Evolutionary conservation across 192 early-diverging fungal genomes (phyloP).

Genomic region (Rhizophagus sp.): DNA sequence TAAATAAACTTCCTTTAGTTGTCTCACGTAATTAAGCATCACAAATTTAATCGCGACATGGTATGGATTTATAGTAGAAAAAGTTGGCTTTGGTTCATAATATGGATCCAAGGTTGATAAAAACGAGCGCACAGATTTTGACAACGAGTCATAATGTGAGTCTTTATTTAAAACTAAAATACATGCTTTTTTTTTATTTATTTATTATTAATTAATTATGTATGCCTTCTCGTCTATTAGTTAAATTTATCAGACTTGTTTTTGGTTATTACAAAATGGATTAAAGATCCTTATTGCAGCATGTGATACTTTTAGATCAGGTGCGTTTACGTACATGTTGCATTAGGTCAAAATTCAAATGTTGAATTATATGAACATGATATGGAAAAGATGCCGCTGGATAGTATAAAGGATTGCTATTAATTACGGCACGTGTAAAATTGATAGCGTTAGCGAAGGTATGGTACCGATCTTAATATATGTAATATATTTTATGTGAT

Average conservation of each 20-base stretch:
- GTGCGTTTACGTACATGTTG: constrained; percentile 86
- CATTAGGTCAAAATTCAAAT: constrained; percentile 59
- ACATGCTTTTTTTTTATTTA: too few relatives aligned
- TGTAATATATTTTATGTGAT: too few relatives aligned
- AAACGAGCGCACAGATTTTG: constrained; percentile 52
- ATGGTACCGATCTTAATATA: too few relatives aligned
- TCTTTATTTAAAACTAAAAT: neutral
- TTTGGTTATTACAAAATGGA: constrained; percentile 86
- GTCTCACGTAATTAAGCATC: too few relatives aligned
- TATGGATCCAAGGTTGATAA: constrained; percentile 56
- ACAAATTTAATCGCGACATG: neutral
- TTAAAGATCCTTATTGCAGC: constrained; percentile 72
- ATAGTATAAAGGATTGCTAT: constrained; percentile 79
- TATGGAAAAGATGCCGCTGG: constrained; percentile 96
- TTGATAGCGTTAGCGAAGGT: too few relatives aligned
- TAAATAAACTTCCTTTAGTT: too few relatives aligned
- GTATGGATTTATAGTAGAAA: constrained; percentile 32
- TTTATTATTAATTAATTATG: neutral
- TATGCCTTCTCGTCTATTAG: constrained; percentile 46
- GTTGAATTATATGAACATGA: constrained; percentile 88
- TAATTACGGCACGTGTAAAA: constrained; percentile 57
- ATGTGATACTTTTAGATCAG: constrained; percentile 78
- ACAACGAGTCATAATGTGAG: constrained; percentile 44
- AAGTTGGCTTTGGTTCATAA: constrained; percentile 43
- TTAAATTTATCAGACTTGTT: constrained; percentile 92